A percentile compares a stretch with the other conserved stretches of the same genome.
These are phyloP conservation scores for Rhododendron henanense DNA, from an alignment of 148 eudicot species.

Conservation along the genomic window DNA sequence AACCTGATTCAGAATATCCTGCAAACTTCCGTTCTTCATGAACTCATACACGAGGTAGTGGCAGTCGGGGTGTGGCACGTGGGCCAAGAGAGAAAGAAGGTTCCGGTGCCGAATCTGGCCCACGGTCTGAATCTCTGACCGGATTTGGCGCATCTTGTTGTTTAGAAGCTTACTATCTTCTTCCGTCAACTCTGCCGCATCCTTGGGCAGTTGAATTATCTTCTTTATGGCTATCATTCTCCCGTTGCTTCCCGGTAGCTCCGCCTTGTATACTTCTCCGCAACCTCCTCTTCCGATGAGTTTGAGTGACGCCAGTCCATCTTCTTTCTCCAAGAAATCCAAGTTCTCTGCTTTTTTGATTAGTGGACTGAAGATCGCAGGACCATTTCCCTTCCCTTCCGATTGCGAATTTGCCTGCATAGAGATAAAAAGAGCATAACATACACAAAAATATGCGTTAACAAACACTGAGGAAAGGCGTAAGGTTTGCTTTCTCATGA, in stretches of 20 bases:
- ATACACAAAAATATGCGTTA: too few relatives aligned
- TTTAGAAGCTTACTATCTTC: slow-evolving; percentile 68
- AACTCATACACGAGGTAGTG: slow-evolving; percentile 85
- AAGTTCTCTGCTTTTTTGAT: slow-evolving; percentile 79
- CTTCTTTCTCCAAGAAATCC: slow-evolving; percentile 75
- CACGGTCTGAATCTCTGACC: slow-evolving; percentile 78
- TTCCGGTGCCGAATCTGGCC: slow-evolving; percentile 83
- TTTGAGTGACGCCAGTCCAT: slow-evolving; percentile 47
- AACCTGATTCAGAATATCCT: slow-evolving; percentile 44
- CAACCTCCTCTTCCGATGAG: slow-evolving; percentile 81
- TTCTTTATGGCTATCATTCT: slow-evolving; percentile 82
- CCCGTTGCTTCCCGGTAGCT: slow-evolving; percentile 62
- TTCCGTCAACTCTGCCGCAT: slow-evolving; percentile 54
- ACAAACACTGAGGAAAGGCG: too few relatives aligned
- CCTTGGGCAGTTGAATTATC: slow-evolving; percentile 43
- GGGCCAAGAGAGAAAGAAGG: slow-evolving; percentile 76
- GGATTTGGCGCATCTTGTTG: slow-evolving; percentile 74
- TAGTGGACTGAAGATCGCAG: slow-evolving; percentile 58
- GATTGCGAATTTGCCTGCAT: too few relatives aligned
- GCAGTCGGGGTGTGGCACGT: slow-evolving; percentile 68
- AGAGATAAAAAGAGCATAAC: too few relatives aligned
- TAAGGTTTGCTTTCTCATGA: too few relatives aligned
- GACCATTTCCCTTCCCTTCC: slow-evolving; percentile 20
- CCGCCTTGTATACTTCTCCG: slow-evolving; percentile 73
- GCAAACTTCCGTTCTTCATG: slow-evolving; percentile 94